A percentile compares a stretch with the other conserved stretches of the same genome.
phyloP scores from a whole-genome alignment of 2,329 filamentous ascomycete genomes.

The Aspergillus bombycis region DNA sequence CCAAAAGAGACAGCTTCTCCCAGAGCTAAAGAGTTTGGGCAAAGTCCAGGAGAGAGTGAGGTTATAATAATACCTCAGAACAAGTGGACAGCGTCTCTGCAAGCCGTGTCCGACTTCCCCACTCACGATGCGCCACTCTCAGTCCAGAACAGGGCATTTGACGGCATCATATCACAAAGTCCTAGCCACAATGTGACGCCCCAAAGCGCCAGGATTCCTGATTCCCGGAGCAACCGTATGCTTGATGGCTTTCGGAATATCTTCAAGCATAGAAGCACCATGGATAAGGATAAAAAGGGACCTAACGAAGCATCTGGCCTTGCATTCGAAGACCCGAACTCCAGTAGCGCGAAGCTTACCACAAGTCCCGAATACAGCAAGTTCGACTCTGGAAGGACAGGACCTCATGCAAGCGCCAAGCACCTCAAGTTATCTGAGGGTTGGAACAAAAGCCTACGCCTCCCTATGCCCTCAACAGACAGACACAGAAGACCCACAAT shows the following conservation, averaged over 20 bases:
- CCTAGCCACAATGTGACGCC: neutral
- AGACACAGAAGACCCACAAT: neutral
- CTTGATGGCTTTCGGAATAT: slow-evolving; percentile 26
- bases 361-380: slow-evolving; percentile 1
- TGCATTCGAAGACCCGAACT: slow-evolving; percentile 5
- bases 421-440: slow-evolving; percentile 16
- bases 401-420: slow-evolving; percentile 7
- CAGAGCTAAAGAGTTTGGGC: neutral
- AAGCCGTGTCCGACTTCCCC: slow-evolving; percentile 15
- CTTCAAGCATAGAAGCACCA: slow-evolving; percentile 17
- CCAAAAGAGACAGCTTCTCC: slow-evolving; percentile 5
- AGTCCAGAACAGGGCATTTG: slow-evolving; percentile 12
- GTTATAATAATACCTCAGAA: slow-evolving; percentile 11
- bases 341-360: neutral
- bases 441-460: slow-evolving; percentile 18
- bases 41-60: neutral
- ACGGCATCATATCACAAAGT: slow-evolving; percentile 12
- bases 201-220: slow-evolving; percentile 9
- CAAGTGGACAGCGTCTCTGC: slow-evolving; percentile 18
- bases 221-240: slow-evolving; percentile 19
- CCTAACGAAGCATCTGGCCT: neutral
- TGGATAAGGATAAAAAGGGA: slow-evolving; percentile 14
- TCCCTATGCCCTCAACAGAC: slow-evolving; percentile 9
- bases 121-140: neutral
- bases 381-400: slow-evolving; percentile 9